Percentiles rank a stretch among this genome's conserved stretches.
phyloP scores from a whole-genome alignment of 2,329 filamentous ascomycete genomes.

The Fusarium pseudograminearum region DNA sequence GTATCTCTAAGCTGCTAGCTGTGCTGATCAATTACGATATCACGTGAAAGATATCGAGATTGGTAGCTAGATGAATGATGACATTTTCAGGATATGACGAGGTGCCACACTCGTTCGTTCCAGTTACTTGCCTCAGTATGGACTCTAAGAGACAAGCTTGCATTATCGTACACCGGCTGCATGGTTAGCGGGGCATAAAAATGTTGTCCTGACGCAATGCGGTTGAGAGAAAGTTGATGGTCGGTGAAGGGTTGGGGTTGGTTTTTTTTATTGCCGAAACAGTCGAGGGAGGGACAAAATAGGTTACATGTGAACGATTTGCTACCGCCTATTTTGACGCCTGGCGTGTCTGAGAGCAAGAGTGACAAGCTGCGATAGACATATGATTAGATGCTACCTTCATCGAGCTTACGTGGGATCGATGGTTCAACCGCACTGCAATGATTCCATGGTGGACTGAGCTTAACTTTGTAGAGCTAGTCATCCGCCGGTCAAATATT shows the following conservation, averaged over 20 bases:
- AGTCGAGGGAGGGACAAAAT: constrained; percentile 3
- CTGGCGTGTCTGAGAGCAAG: constrained; percentile 22
- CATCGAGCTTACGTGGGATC: constrained; percentile 32
- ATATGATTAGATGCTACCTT: constrained; percentile 14
- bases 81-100: constrained; percentile 30
- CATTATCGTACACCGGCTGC: constrained; percentile 28
- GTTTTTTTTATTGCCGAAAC: neutral
- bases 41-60: constrained; percentile 32
- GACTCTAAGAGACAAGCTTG: neutral
- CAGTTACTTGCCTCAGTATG: constrained; percentile 22
- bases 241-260: constrained; percentile 24
- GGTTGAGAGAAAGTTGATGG: constrained; percentile 16
- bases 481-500: neutral
- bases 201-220: constrained; percentile 34
- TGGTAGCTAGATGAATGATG: constrained; percentile 30
- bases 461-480: constrained; percentile 22
- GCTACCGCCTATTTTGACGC: constrained; percentile 3
- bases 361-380: constrained; percentile 18
- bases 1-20: constrained; percentile 2
- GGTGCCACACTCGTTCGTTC: constrained; percentile 35
- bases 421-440: neutral
- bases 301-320: constrained; percentile 1
- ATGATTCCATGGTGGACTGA: constrained; percentile 2
- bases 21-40: constrained; percentile 17
- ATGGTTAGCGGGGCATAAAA: constrained; percentile 25